Percentiles rank a stretch among this genome's conserved stretches.
These are phyloP conservation scores for Plasmodium vivax DNA, from an alignment of 169 alveolate species.

Conservation along the genomic window DNA sequence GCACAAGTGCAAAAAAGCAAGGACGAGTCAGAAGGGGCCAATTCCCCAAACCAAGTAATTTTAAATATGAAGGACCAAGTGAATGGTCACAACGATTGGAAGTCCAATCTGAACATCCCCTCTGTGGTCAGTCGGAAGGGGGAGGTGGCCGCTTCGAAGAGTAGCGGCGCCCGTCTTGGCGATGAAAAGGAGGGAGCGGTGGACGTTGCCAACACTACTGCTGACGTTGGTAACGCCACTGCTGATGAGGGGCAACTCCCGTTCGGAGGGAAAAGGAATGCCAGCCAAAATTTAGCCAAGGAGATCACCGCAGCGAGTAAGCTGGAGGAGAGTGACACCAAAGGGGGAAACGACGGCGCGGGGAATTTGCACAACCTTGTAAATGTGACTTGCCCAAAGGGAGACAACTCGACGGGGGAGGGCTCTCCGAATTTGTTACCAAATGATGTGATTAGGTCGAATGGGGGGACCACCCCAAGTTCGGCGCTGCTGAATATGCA, in stretches of 20 bases:
- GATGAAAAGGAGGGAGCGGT: not conserved
- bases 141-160: not conserved
- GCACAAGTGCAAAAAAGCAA: not conserved
- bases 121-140: not conserved
- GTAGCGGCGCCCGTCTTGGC: not conserved
- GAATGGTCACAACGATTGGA: not conserved
- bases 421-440: not conserved
- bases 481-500: not conserved
- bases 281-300: not conserved
- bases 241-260: not conserved
- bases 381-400: not conserved
- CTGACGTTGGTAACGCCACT: too few species aligned
- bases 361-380: not conserved
- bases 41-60: constrained; percentile 16
- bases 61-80: constrained; percentile 28
- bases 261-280: not conserved
- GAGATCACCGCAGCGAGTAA: not conserved
- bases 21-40: not conserved
- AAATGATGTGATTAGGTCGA: not conserved
- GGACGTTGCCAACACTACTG: not conserved
- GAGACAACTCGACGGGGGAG: not conserved
- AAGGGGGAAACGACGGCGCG: not conserved
- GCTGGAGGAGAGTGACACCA: not conserved
- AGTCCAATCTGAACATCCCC: not conserved
- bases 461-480: not conserved